Percentiles rank a stretch among this genome's conserved stretches.
phyloP scores from a whole-genome alignment of 1,139 yeast genomes.

The Oligophagozyma castellii region DNA sequence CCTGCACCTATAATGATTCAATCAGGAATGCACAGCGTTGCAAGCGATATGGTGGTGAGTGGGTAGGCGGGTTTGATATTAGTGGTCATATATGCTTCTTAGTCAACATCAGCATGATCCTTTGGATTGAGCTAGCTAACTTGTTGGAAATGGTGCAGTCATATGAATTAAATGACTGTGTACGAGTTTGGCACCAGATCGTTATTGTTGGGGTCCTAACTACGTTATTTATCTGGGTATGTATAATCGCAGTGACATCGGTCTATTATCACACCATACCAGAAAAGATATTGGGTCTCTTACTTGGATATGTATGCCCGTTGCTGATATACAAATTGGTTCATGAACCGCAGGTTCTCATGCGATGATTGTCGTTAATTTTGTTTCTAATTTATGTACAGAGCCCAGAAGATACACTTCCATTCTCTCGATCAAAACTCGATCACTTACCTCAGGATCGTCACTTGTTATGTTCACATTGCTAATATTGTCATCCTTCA shows the following conservation, averaged over 20 bases:
- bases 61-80: slow-evolving; percentile 48
- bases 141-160: slow-evolving; percentile 8
- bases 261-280: slow-evolving; percentile 46
- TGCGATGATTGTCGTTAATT: no score
- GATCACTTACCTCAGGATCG: no score
- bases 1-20: slow-evolving; percentile 14
- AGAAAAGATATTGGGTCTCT: slow-evolving; percentile 43
- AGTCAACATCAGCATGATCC: slow-evolving; percentile 33
- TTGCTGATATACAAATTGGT: slow-evolving; percentile 22
- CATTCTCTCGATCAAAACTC: no score
- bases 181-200: slow-evolving; percentile 5
- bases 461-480: no score
- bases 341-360: slow-evolving; percentile 11
- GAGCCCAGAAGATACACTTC: no score
- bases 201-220: slow-evolving; percentile 6
- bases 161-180: slow-evolving; percentile 6
- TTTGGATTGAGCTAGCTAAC: slow-evolving; percentile 28
- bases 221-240: slow-evolving; percentile 29
- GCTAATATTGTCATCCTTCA: no score
- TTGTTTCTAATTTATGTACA: no score
- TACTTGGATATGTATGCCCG: slow-evolving; percentile 34
- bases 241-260: slow-evolving; percentile 39
- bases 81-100: slow-evolving; percentile 53
- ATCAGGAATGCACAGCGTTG: slow-evolving; percentile 18
- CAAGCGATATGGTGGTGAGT: slow-evolving; percentile 24